A percentile compares a stretch with the other conserved stretches of the same genome.
These are phyloP conservation scores for Amniculicola lignicola DNA, from an alignment of 495 filamentous ascomycete genomes.

Conservation along the genomic window DNA sequence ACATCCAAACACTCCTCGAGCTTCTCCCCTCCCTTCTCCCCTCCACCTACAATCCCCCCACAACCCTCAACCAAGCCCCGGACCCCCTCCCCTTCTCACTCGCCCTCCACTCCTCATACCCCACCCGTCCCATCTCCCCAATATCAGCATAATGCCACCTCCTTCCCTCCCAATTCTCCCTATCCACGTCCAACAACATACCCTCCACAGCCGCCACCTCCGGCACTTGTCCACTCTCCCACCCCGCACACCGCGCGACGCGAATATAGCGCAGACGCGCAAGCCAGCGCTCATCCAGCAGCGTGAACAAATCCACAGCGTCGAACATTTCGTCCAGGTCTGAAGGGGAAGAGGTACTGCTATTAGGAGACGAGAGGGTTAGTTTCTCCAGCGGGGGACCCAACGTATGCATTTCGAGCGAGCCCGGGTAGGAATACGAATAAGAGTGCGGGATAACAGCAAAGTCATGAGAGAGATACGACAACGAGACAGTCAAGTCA, in stretches of 20 bases:
- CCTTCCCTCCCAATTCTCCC: conserved; percentile 29
- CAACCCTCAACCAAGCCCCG: conserved; percentile 17
- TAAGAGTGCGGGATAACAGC: background rate
- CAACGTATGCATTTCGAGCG: background rate
- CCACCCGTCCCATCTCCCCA: conserved; percentile 4
- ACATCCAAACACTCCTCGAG: too few relatives aligned
- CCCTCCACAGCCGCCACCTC: conserved; percentile 29
- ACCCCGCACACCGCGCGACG: conserved; percentile 30
- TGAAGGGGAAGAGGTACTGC: background rate
- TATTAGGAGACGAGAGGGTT: conserved; percentile 18
- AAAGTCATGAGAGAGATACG: conserved; percentile 36
- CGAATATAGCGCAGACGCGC: conserved; percentile 29
- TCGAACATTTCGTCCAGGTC: conserved; percentile 10
- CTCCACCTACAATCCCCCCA: background rate
- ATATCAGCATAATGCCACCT: conserved; percentile 31
- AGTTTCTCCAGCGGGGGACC: conserved; percentile 20
- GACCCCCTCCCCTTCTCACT: conserved; percentile 8
- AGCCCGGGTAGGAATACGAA: background rate
- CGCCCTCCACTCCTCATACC: conserved; percentile 8
- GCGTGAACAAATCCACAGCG: conserved; percentile 17
- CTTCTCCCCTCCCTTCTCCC: too few relatives aligned
- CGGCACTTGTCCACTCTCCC: conserved; percentile 27
- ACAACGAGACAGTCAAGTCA: conserved; percentile 33
- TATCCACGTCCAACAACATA: conserved; percentile 26
- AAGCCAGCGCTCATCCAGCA: conserved; percentile 29